phyloP scores from a whole-genome alignment of 2,329 filamentous ascomycete genomes.

The Fusarium decemcellulare region DNA sequence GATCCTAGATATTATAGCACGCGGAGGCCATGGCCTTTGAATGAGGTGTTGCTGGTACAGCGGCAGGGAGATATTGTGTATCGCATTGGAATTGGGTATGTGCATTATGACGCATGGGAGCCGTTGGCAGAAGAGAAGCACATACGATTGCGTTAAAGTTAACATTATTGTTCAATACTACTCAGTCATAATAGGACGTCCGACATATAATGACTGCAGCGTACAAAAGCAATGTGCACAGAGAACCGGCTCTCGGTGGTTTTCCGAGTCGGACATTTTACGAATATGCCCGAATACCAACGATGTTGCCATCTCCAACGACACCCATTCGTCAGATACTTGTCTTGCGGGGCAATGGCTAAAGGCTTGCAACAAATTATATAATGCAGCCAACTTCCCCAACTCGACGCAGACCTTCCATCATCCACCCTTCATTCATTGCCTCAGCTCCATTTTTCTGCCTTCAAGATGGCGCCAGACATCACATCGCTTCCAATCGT shows the following conservation, averaged over 20 bases:
- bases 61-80: neutral
- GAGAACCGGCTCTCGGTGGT: neutral
- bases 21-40: neutral
- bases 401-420: neutral
- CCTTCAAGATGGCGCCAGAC: constrained; percentile 1
- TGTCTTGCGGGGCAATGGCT: neutral
- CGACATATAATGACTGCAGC: too few relatives aligned
- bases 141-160: neutral
- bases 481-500: constrained; percentile 3
- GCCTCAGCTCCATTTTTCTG: neutral
- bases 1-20: too few relatives aligned
- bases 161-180: neutral
- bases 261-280: constrained; percentile 13
- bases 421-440: neutral
- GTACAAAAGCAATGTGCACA: neutral
- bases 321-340: constrained; percentile 3
- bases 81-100: neutral
- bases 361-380: neutral
- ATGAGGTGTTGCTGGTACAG: neutral
- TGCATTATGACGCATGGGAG: neutral
- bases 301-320: neutral
- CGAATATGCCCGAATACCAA: constrained; percentile 7
- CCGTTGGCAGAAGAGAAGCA: neutral
- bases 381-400: neutral
- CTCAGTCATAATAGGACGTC: too few relatives aligned